Evolutionary conservation across 169 alveolate genomes (phyloP).

Genomic region (Plasmodium reichenowi): DNA sequence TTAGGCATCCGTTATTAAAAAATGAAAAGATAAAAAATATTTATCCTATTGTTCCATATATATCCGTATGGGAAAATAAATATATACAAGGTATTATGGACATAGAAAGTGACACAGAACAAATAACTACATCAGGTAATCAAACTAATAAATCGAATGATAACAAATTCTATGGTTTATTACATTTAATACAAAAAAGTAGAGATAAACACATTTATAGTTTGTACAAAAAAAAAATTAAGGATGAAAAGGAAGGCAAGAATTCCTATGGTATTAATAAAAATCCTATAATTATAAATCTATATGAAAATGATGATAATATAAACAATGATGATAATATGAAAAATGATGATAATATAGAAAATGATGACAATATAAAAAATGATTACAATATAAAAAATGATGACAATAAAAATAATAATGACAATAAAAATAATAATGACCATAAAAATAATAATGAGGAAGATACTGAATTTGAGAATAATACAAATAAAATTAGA

Average conservation of each 20-base stretch:
- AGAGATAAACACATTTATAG: conserved; percentile 65
- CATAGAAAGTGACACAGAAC: conserved; percentile 15
- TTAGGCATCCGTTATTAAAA: conserved; percentile 51
- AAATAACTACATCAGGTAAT: neutral
- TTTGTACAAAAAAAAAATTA: conserved; percentile 27
- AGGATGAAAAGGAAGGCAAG: neutral
- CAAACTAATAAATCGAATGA: neutral
- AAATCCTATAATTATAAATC: neutral
- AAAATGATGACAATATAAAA: neutral
- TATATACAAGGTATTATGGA: conserved; percentile 72
- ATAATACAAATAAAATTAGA: neutral
- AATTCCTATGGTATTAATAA: neutral
- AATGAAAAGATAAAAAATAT: conserved; percentile 27
- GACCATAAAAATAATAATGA: conserved; percentile 13
- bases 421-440: neutral
- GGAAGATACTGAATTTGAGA: neutral
- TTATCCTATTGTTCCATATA: conserved; percentile 54
- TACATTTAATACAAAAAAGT: conserved; percentile 52
- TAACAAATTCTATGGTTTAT: conserved; percentile 8
- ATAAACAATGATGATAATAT: neutral
- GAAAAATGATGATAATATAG: neutral
- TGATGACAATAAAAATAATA: neutral
- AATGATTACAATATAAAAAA: neutral
- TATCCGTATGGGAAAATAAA: conserved; percentile 39
- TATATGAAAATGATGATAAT: neutral